Evolutionary conservation across 139 green algal species (phyloP).

Genomic region (Auxenochlorella protothecoides): DNA sequence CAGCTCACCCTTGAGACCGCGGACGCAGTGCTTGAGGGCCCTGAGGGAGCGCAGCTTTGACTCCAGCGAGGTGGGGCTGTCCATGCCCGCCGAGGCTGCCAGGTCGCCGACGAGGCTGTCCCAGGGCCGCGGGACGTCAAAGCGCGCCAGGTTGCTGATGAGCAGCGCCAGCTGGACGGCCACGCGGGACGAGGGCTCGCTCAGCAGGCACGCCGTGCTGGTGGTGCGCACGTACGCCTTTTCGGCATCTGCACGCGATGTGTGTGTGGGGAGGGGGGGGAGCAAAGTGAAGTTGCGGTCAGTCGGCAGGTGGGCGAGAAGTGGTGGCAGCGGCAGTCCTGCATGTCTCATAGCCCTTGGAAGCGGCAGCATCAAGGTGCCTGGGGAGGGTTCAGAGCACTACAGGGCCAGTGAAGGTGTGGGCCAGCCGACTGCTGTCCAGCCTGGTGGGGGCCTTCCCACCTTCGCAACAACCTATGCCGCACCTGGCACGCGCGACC

Average conservation of each 20-base stretch:
- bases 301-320: too few species aligned
- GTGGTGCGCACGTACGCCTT: constrained; percentile 40
- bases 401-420: too few species aligned
- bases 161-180: constrained; percentile 59
- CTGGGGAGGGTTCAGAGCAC: too few species aligned
- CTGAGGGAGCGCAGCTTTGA: constrained; percentile 41
- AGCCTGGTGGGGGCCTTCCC: too few species aligned
- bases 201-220: constrained; percentile 34
- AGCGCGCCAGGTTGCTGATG: constrained; percentile 61
- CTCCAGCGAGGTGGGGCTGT: constrained; percentile 4
- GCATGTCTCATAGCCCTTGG: too few species aligned
- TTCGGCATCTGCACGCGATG: constrained; percentile 36
- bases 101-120: constrained; percentile 28
- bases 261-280: too few species aligned
- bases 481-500: constrained; percentile 21
- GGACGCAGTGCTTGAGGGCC: constrained; percentile 51
- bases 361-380: too few species aligned
- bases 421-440: too few species aligned
- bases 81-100: constrained; percentile 11
- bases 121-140: constrained; percentile 48
- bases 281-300: too few species aligned
- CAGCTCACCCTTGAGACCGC: constrained; percentile 30
- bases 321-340: not conserved
- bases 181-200: constrained; percentile 39
- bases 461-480: too few species aligned